Evolutionary conservation across 345 rosid genomes (phyloP), one percentile per base, ranked within the genome.

Genomic region (Murraya koenigii): DNA sequence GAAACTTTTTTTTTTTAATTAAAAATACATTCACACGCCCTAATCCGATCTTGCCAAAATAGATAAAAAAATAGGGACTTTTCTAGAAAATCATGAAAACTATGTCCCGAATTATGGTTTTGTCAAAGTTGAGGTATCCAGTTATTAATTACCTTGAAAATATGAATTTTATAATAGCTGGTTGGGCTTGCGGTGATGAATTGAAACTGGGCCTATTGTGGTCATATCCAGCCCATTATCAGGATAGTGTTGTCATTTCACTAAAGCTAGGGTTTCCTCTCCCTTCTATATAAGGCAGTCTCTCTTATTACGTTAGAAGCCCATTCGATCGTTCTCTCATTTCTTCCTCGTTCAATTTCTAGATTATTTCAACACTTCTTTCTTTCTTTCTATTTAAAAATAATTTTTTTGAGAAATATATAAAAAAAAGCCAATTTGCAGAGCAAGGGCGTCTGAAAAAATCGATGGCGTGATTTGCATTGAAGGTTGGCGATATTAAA

Each of bases 401-500:
- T 9, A 3, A 14, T 13, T 3, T 13, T 13, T 1, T 11, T 14
- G 13, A 1, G 10, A 44, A 33, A 33, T 38, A 38, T 2, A 38
- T 38, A 6, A 9, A 8, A 26, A 14, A 78, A 82, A 80, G 94
- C 91, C 94, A 90, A 88, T 88, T 88, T 77, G 94, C 94, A 90
- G 94, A 90, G 91, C 94, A 87, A 87, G 75, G 80, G 83, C 87
- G 89, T 86, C 91, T 52, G 28, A 28, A 17, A 33, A 28, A 25
- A 47, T 3, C 3, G 66, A 85, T 87, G 91, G 91, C 88, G 88
- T 77, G 74, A 82, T 55, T 88, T 90, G 90, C 90, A 84, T 90
- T 90, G 93, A 88, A 90, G 93, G 93, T 88, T 90, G 94, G 94
- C 91, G 17, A 88, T 74, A 90, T 35, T 32, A 49, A 44, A 23